Base-by-base conservation (phyloP, 169 alveolate genomes). In the Perkinsus olseni region DNA sequence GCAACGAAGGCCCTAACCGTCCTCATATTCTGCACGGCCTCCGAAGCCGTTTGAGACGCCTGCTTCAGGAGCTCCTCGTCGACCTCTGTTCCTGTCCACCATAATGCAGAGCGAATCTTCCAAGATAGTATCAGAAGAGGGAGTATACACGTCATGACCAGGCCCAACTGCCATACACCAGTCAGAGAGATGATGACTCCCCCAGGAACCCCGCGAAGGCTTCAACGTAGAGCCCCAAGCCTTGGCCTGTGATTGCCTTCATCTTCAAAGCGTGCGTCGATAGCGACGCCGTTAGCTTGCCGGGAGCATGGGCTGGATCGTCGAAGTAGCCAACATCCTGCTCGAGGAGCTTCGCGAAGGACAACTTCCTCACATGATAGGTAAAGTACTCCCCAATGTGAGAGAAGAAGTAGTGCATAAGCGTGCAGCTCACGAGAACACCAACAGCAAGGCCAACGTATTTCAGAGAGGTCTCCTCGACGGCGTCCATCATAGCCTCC, bases 1-100 rank as follows among this genome's bases (percentile, higher is more conserved):
- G 95, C 94, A 11, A 95, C 96, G 92, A 97, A 97, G 39, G 97
- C 94, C 62, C 94, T 92, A 10, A 97, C 97, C 11, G 98, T 97
- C 91, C 96, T 93, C 38, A 95, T 95, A 91, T 96, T 97, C 13
- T 94, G 94, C 0, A 97, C 97, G 36, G 97, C 95, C 91, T 97
- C 98, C 17, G 82, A 62, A 28, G 96, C 94, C 10, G 96, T 96
- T 3, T 96, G 74, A 92, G 93, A 94, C 28, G 96, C 97, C 31
- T 96, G 94, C 82, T 94, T 95, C 51, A 94, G 31, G 82, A 62
- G 82, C 28, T 62, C 82, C 13, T 62, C 95, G 38, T 90, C 93
- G 36, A 38, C 74, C 31, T 38, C 36, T 36, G 92, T 38, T 3
- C 39, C 92, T 0, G 31, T 20, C 50, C 38, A 38, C 92, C 39